Conservation (phyloP, 164 flowering plant species). For the Magnolia sinica region DNA sequence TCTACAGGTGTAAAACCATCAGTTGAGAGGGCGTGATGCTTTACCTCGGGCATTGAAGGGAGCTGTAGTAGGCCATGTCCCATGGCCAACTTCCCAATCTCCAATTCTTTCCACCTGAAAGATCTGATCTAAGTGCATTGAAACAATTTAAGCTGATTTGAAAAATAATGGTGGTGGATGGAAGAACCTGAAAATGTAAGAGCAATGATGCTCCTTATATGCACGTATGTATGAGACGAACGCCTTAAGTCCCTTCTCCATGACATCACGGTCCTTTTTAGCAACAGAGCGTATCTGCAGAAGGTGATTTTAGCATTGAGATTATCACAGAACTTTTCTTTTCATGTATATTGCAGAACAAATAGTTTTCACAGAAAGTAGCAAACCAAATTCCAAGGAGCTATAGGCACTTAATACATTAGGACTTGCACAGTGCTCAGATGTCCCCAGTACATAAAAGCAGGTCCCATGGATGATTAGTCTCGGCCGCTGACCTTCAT, state of each 20-base stretch:
- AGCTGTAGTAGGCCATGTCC: conserved; percentile 88
- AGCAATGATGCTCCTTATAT: conserved; percentile 92
- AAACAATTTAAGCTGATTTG: not conserved
- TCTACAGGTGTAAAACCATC: conserved; percentile 67
- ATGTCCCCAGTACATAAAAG: too few relatives aligned
- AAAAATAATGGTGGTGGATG: not conserved
- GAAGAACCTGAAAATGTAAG: conserved; percentile 83
- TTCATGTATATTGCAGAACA: not conserved
- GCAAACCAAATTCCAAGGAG: not conserved
- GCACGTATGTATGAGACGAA: conserved; percentile 92
- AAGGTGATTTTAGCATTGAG: conserved; percentile 1
- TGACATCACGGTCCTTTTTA: conserved; percentile 79
- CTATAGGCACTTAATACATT: too few relatives aligned
- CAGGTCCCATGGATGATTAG: too few relatives aligned
- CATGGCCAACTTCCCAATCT: conserved; percentile 88
- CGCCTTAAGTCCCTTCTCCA: conserved; percentile 89
- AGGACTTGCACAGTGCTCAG: too few relatives aligned
- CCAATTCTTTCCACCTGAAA: conserved; percentile 87
- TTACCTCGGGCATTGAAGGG: conserved; percentile 85
- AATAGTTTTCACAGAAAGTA: not conserved
- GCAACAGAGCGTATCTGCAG: conserved; percentile 80
- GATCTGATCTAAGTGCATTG: conserved; percentile 4
- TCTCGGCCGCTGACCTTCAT: too few relatives aligned
- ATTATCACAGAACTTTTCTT: not conserved
- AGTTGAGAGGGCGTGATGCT: conserved; percentile 61